Evolutionary conservation across 2,329 filamentous ascomycete genomes (phyloP), one percentile per base, ranked within the genome.

Genomic region (Diaporthe vexans): DNA sequence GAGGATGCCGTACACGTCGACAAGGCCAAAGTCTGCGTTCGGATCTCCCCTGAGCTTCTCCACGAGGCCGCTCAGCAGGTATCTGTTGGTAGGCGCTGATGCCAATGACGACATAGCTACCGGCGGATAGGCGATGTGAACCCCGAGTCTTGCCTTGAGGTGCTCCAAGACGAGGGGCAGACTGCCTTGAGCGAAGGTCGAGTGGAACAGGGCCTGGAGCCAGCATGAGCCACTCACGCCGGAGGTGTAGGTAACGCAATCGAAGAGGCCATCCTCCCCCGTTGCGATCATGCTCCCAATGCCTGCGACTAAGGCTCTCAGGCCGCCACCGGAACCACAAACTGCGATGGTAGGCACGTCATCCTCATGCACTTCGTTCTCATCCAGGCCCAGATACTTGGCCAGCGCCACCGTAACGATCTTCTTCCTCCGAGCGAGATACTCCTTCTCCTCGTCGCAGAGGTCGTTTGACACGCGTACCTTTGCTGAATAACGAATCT

Each of bases 201-300:
- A 96, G 80, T 97, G 92, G 81, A 94, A 98, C 5, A 99, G 87
- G 0, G 94, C 88, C 82, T 98, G 96, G 8, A 98, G 88, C 97
- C 97, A 99, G 82, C 97, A 98, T 77, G 94, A 97, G 0, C 97
- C 97, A 81, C 95, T 98, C 65, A 99, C 97, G 1, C 97, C 97
- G 7, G 96, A 95, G 0, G 95, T 97, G 80, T 99, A 99, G 1
- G 95, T 98, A 15, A 94, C 90, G 81, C 97, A 98, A 83, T 98
- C 95, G 81, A 98, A 97, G 0, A 99, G 86, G 0, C 97, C 97
- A 73, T 94, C 93, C 81, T 98, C 94, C 75, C 95, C 91, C 0
- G 95, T 90, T 4, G 95, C 95, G 13, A 97, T 87, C 76, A 97
- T 92, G 0, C 95, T 98, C 0, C 96, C 95, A 0, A 95, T 92